Evolutionary conservation across 78 protist genomes (phyloP), one percentile per base, ranked within the genome.

Genomic region (Speleostelium caveatum): DNA sequence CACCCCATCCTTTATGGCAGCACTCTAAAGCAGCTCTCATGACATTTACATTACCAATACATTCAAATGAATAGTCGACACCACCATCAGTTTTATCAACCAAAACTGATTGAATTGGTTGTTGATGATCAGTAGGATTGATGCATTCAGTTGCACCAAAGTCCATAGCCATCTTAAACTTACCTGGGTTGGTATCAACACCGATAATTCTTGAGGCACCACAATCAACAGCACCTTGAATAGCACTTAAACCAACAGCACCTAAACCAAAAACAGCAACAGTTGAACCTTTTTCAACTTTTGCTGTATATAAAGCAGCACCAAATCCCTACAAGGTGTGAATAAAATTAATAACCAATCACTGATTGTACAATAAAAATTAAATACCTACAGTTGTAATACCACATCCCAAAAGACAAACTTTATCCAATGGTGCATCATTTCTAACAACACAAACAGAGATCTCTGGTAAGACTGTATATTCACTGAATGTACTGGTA

Each of bases 31-130:
- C 99, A 0, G 87, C 73, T 33, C 96, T 73, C 99, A 98, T 98
- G 30, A 73, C 71, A 49, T 92, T 30, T 19, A 91, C 96, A 92
- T 85, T 96, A 39, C 99, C 99, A 39, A 92, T 83, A 83, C 97
- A 91, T 39, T 98, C 99, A 67, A 97, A 98, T 32, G 98, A 86
- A 94, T 96, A 97, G 95, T 98, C 99, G 1, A 95, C 86, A 75
- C 95, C 95, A 53, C 95, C 95, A 75, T 91, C 95, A 14, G 86
- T 80, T 5, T 45, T 79, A 4, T 78, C 80, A 10, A 83, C 59
- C 35, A 91, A n/a, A 21, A 28, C 69, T 30, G 79, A 65, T 62
- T 90, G 90, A 78, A 92, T 74, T 67, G 89, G 85, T 80, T 75
- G 45, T 2, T 58, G 92, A 58, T 74, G 53, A n/a, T 76, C 83